phyloP scores from a whole-genome alignment of 1,139 yeast species.

The Saccharomycopsis crataegensis region DNA sequence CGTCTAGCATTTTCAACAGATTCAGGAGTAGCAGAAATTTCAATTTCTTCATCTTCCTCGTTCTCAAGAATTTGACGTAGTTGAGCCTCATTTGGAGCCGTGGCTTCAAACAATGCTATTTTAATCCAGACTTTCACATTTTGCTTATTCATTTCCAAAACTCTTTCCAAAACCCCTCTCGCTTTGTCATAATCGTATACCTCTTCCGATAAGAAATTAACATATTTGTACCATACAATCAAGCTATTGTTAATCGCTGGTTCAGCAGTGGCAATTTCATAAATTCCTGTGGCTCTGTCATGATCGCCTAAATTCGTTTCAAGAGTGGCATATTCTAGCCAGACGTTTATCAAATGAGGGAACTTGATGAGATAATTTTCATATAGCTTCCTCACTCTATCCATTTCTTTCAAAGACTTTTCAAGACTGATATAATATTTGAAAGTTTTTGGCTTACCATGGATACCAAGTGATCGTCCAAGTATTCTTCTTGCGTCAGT shows the following conservation, averaged over 20 bases:
- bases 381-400: conserved; percentile 65
- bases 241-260: conserved; percentile 24
- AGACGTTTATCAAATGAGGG: conserved; percentile 36
- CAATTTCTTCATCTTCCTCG: conserved; percentile 42
- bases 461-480: conserved; percentile 65
- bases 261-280: conserved; percentile 39
- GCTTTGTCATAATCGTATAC: conserved; percentile 51
- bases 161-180: conserved; percentile 42
- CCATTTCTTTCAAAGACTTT: conserved; percentile 58
- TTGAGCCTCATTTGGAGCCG: conserved; percentile 54
- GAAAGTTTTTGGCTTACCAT: conserved; percentile 55
- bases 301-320: conserved; percentile 67
- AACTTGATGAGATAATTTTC: conserved; percentile 57
- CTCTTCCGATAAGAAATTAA: conserved; percentile 39
- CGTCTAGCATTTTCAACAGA: conserved; percentile 47
- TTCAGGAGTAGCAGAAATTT: conserved; percentile 41
- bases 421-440: conserved; percentile 52
- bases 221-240: conserved; percentile 40
- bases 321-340: conserved; percentile 59
- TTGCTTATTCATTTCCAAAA: conserved; percentile 31
- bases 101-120: conserved; percentile 63
- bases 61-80: conserved; percentile 29
- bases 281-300: conserved; percentile 58
- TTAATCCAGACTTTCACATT: conserved; percentile 53
- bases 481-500: conserved; percentile 56